These are phyloP conservation scores for Lanmaoa pseudosensibilis DNA, from an alignment of 768 basidiomycete genomes.

Conservation along the genomic window DNA sequence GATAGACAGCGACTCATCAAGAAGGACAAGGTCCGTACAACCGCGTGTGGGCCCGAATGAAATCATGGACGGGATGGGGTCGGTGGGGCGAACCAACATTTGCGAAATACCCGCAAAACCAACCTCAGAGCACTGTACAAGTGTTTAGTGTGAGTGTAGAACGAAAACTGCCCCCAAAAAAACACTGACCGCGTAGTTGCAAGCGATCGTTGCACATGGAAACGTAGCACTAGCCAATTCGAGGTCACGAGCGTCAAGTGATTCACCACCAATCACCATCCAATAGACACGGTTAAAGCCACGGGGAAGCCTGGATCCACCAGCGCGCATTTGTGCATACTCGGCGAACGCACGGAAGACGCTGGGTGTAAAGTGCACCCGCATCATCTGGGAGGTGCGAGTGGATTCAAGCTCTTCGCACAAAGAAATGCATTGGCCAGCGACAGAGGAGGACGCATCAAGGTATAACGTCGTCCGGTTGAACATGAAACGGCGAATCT, in stretches of 20 bases:
- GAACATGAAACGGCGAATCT: conserved; percentile 21
- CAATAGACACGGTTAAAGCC: conserved; percentile 19
- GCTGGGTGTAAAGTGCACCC: conserved; percentile 16
- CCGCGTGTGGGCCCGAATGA: conserved; percentile 12
- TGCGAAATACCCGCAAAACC: conserved; percentile 18
- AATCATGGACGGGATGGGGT: conserved; percentile 10
- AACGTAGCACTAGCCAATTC: conserved; percentile 14
- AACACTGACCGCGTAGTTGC: conserved; percentile 15
- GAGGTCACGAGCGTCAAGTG: conserved; percentile 8
- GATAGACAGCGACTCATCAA: conserved; percentile 15
- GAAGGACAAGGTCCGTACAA: conserved; percentile 13
- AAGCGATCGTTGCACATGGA: conserved; percentile 13
- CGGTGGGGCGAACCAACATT: conserved; percentile 13
- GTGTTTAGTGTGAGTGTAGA: not conserved
- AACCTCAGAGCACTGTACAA: conserved; percentile 15
- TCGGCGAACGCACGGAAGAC: conserved; percentile 18
- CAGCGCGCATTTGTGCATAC: conserved; percentile 8
- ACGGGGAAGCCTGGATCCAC: conserved; percentile 13
- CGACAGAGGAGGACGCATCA: conserved; percentile 10
- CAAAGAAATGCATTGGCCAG: conserved; percentile 9
- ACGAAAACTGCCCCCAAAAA: not conserved
- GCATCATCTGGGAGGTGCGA: conserved; percentile 14
- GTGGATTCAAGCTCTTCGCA: conserved; percentile 14
- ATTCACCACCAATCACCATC: conserved; percentile 18
- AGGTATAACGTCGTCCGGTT: conserved; percentile 15